Evolutionary conservation across 768 basidiomycete species (phyloP).

Genomic region (Pluteus cervinus): DNA sequence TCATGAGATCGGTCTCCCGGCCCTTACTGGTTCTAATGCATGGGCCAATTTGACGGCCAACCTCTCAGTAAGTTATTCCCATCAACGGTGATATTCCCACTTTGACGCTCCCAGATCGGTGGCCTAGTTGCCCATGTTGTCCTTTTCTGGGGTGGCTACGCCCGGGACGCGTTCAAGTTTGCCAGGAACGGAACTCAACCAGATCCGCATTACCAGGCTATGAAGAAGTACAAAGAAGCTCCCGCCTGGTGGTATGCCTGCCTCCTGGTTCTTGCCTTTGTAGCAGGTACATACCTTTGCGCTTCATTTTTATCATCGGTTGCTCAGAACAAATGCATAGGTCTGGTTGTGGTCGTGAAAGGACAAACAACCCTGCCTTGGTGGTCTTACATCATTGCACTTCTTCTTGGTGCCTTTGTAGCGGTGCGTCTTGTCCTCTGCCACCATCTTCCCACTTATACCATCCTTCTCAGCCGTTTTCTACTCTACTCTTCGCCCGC

Average conservation of each 20-base stretch:
- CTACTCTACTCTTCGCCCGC: slow-evolving; percentile 45
- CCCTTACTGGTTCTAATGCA: slow-evolving; percentile 45
- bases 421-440: slow-evolving; percentile 18
- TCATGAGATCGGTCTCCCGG: slow-evolving; percentile 41
- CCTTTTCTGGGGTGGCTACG: slow-evolving; percentile 54
- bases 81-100: neutral
- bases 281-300: slow-evolving; percentile 36
- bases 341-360: slow-evolving; percentile 50
- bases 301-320: neutral
- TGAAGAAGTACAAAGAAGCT: slow-evolving; percentile 53
- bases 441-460: too few species aligned
- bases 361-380: slow-evolving; percentile 56
- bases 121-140: slow-evolving; percentile 49
- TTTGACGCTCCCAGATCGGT: slow-evolving; percentile 38
- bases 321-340: slow-evolving; percentile 17
- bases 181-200: slow-evolving; percentile 38
- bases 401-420: slow-evolving; percentile 41
- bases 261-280: slow-evolving; percentile 42
- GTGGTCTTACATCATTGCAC: slow-evolving; percentile 55
- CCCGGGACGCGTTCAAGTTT: slow-evolving; percentile 41
- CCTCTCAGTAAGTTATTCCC: slow-evolving; percentile 38
- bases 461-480: slow-evolving; percentile 37
- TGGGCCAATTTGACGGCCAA: slow-evolving; percentile 45
- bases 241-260: slow-evolving; percentile 56
- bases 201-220: slow-evolving; percentile 54